These are phyloP conservation scores for Microsporum canis DNA, from an alignment of 2,329 filamentous ascomycete genomes.

Conservation along the genomic window DNA sequence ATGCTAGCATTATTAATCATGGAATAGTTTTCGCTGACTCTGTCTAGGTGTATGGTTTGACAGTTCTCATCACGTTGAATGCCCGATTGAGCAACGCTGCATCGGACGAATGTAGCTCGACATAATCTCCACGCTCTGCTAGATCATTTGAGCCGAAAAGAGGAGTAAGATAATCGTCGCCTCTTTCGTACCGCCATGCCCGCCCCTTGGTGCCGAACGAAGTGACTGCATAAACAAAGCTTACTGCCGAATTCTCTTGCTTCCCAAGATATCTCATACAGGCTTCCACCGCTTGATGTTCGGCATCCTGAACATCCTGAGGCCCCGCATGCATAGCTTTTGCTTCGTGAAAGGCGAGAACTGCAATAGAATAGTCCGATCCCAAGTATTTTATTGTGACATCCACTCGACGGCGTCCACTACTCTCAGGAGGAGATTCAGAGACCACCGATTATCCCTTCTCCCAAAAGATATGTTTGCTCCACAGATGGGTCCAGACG, in stretches of 20 bases:
- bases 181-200: background rate
- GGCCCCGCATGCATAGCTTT: background rate
- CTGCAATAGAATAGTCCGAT: background rate
- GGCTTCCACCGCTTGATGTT: background rate
- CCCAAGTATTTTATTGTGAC: background rate
- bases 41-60: background rate
- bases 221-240: background rate
- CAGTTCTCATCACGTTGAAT: background rate
- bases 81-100: background rate
- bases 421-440: background rate
- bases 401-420: background rate
- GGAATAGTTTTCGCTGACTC: background rate
- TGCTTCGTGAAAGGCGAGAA: slow-evolving; percentile 5
- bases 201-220: background rate
- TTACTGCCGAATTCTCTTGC: background rate
- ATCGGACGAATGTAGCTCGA: background rate
- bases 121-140: background rate
- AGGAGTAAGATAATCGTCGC: background rate
- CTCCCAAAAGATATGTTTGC: background rate
- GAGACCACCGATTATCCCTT: background rate
- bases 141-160: background rate
- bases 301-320: background rate
- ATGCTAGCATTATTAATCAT: no score
- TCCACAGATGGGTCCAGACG: background rate
- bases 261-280: background rate